Evolutionary conservation across 2,329 filamentous ascomycete genomes (phyloP).

Genomic region (Pestalotiopsis sp.): DNA sequence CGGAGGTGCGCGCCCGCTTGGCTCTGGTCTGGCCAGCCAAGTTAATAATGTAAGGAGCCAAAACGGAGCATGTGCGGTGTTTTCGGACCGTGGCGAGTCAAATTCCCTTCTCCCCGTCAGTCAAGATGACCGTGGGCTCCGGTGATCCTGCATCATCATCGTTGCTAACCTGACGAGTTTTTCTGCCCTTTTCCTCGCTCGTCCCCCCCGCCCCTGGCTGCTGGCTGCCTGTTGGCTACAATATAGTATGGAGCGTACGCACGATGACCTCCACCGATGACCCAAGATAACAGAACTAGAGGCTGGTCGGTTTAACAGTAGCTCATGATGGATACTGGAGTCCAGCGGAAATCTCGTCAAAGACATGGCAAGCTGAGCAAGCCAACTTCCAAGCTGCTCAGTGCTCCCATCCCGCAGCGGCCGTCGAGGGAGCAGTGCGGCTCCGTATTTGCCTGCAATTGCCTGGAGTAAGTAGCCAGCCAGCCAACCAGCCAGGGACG

Average conservation of each 20-base stretch:
- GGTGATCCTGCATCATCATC: background rate
- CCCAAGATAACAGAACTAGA: background rate
- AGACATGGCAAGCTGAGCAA: background rate
- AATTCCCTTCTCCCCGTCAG: background rate
- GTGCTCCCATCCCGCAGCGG: background rate
- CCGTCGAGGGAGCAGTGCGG: background rate
- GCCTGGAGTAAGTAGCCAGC: background rate
- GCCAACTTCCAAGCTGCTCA: background rate
- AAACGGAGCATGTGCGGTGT: slow-evolving; percentile 5
- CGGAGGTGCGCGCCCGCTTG: background rate
- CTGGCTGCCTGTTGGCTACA: too few relatives aligned
- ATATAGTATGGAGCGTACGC: background rate
- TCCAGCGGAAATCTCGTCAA: background rate
- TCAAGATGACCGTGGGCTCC: background rate
- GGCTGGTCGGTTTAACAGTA: background rate
- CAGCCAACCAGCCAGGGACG: background rate
- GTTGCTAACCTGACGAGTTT: background rate
- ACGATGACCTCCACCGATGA: background rate
- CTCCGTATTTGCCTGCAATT: background rate
- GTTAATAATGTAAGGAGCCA: background rate
- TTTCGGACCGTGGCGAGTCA: slow-evolving; percentile 6
- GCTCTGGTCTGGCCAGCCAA: background rate
- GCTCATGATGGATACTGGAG: background rate
- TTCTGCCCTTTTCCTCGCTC: background rate
- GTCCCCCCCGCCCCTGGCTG: background rate